These are phyloP conservation scores for Didymella pomorum DNA, from an alignment of 2,329 filamentous ascomycete genomes.

Conservation along the genomic window DNA sequence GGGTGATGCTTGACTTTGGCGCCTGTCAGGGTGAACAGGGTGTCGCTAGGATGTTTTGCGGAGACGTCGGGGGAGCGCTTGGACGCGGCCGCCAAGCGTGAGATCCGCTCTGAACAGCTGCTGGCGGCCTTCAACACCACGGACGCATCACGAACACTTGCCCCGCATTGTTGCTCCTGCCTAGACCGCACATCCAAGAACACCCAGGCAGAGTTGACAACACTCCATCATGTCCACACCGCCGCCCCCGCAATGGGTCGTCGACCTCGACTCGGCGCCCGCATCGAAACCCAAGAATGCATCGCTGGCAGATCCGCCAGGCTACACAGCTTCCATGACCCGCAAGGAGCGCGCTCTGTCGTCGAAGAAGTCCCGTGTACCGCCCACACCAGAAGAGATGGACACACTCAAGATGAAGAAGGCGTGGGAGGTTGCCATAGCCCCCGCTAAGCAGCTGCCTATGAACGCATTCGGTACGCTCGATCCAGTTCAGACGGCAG, in stretches of 20 bases:
- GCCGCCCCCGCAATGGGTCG: slow-evolving; percentile 79
- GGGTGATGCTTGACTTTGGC: slow-evolving; percentile 2
- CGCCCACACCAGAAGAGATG: slow-evolving; percentile 82
- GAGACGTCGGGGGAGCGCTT: slow-evolving; percentile 38
- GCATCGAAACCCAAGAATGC: slow-evolving; percentile 69
- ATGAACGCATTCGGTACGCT: slow-evolving; percentile 90
- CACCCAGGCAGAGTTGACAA: not conserved
- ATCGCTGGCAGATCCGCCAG: slow-evolving; percentile 83
- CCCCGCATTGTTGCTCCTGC: not conserved
- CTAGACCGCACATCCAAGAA: not conserved
- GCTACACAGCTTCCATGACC: slow-evolving; percentile 68
- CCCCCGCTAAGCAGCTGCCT: slow-evolving; percentile 89
- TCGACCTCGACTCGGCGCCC: slow-evolving; percentile 77
- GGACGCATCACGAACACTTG: not conserved
- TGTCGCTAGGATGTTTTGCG: slow-evolving; percentile 19
- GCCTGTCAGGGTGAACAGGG: slow-evolving; percentile 19
- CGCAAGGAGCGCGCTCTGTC: slow-evolving; percentile 50
- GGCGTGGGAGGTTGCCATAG: slow-evolving; percentile 95
- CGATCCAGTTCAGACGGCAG: not conserved
- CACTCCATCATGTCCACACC: slow-evolving; percentile 6
- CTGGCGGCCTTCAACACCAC: not conserved
- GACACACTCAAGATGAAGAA: slow-evolving; percentile 98
- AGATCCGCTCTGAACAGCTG: slow-evolving; percentile 12
- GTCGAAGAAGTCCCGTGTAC: slow-evolving; percentile 63
- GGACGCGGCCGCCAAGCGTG: slow-evolving; percentile 19